These are phyloP conservation scores for Neurospora sp. DNA, from an alignment of 495 filamentous ascomycete genomes.

Conservation along the genomic window DNA sequence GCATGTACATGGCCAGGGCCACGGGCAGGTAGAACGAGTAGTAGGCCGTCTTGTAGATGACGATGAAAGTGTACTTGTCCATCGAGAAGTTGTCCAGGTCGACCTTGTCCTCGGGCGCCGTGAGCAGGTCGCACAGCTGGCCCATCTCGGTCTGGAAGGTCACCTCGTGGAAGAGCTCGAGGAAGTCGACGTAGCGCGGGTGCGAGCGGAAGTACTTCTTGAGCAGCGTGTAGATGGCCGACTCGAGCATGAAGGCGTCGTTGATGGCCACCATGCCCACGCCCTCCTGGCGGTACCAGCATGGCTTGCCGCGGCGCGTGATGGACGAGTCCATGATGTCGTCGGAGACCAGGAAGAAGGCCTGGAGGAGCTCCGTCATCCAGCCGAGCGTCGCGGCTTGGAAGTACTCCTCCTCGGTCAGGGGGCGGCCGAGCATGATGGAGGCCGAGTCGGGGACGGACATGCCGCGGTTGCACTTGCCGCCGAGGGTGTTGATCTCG, in stretches of 20 bases:
- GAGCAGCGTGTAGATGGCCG: constrained; percentile 77
- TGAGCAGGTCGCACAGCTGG: constrained; percentile 88
- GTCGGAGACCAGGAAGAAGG: constrained; percentile 96
- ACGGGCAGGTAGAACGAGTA: constrained; percentile 98
- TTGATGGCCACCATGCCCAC: constrained; percentile 97
- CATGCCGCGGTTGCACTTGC: constrained; percentile 98
- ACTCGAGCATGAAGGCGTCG: constrained; percentile 93
- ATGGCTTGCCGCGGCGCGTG: constrained; percentile 84
- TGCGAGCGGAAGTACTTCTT: constrained; percentile 87
- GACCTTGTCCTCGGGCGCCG: constrained; percentile 84
- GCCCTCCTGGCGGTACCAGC: constrained; percentile 82
- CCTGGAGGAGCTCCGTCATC: constrained; percentile 95
- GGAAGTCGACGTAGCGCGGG: constrained; percentile 72
- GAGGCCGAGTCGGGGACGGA: constrained; percentile 87
- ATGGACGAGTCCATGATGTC: constrained; percentile 96
- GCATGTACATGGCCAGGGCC: constrained; percentile 74
- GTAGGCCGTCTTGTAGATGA: constrained; percentile 98
- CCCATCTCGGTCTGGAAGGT: constrained; percentile 91
- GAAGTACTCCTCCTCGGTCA: constrained; percentile 74
- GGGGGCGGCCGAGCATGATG: constrained; percentile 60
- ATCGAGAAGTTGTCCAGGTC: constrained; percentile 88
- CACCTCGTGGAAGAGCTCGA: constrained; percentile 93
- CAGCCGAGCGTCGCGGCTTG: constrained; percentile 78
- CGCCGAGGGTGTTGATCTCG: constrained; percentile 76
- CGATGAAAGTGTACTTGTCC: constrained; percentile 95